Evolutionary conservation across 2,329 filamentous ascomycete species (phyloP), one percentile per base, ranked within the genome.

Genomic region (Metarhizium sp.): DNA sequence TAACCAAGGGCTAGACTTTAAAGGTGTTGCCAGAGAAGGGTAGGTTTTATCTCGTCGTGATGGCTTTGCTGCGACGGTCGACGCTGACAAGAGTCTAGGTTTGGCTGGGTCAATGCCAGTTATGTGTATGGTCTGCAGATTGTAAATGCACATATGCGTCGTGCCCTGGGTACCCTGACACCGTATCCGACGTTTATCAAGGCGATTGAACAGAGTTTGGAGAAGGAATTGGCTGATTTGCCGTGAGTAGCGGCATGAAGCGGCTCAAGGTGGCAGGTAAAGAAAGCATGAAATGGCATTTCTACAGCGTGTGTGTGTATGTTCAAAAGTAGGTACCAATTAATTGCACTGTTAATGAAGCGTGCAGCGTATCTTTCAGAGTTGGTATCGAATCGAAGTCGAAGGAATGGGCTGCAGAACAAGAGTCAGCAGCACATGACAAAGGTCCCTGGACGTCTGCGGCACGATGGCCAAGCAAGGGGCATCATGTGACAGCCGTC

Each of bases 81-180:
- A 10, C 18, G 16, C 43, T 52, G 52, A 53, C 36, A 40, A 36
- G 45, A 38, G 5, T 29, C n/a, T 66, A 96, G 92, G 56, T 99
- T 99, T 67, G 94, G 92, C 53, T 99, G 94, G 94, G 94, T 97
- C 66, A 99, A 99, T 68, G 92, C 94, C 65, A 96, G 92, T 69
- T 99, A 95, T 69, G 88, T 97, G 56, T 95, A 95, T 67, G 94
- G 92, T 45, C 78, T 97, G 58, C 86, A 92, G 61, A 88, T 96
- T 62, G 79, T 96, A 58, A 92, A 88, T 63, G 87, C 89, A 36
- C 90, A 96, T 71, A 92, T 94, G 84, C 85, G 86, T 69, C 87
- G 92, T 63, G 90, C 92, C 1, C 78, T 99, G 43, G 92, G 92
- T 55, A 88, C 91, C 6, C 78, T 95, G 62, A 96, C 92, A 4